phyloP scores from a whole-genome alignment of 345 rosid species.

The Brassica rapa region DNA sequence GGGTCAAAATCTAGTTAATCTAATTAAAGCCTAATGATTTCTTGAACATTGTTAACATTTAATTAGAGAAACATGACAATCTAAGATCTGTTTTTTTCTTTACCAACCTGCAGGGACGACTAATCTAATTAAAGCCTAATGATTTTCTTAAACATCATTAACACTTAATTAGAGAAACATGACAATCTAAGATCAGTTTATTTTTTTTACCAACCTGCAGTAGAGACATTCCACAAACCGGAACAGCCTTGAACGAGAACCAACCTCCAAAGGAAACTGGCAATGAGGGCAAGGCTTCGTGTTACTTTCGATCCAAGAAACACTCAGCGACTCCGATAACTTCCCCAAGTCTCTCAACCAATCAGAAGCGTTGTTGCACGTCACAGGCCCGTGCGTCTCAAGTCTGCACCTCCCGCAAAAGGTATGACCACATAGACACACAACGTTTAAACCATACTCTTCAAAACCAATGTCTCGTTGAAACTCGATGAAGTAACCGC shows the following conservation, averaged over 20 bases:
- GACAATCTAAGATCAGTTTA: not conserved
- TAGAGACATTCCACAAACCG: not conserved
- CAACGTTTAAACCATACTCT: not conserved
- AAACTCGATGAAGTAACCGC: slow-evolving; percentile 12
- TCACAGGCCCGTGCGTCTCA: slow-evolving; percentile 39
- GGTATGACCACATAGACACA: slow-evolving; percentile 32
- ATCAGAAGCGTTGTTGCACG: slow-evolving; percentile 34
- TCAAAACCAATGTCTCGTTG: not conserved
- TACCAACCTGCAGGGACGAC: not conserved
- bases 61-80: too few species aligned
- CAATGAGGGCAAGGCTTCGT: slow-evolving; percentile 30
- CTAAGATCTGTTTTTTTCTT: not conserved
- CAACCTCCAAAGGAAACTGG: not conserved
- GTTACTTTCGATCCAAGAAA: not conserved
- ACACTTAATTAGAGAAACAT: not conserved
- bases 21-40: too few species aligned
- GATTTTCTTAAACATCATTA: not conserved
- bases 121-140: too few species aligned
- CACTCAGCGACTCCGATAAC: not conserved
- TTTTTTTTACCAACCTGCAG: slow-evolving; percentile 17
- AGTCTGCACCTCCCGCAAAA: slow-evolving; percentile 33
- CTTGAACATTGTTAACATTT: not conserved
- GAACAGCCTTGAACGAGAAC: not conserved
- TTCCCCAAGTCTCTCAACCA: slow-evolving; percentile 24
- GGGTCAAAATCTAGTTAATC: too few species aligned